Conservation (phyloP, 2,329 filamentous ascomycete genomes). For the Fusarium veterinarium region DNA sequence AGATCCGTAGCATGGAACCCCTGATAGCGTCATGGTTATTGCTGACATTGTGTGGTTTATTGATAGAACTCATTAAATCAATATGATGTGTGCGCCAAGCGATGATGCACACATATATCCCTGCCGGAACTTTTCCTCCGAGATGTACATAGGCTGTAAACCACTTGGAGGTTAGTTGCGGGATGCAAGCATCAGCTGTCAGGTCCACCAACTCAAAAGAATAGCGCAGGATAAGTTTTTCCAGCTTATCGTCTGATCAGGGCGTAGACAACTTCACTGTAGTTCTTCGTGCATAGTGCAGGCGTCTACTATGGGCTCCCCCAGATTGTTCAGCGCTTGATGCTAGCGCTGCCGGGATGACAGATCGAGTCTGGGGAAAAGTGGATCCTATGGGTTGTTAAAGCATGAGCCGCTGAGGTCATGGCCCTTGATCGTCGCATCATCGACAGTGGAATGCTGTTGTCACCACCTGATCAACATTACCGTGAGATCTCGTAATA, state of each 20-base stretch:
- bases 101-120: not conserved
- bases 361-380: not conserved
- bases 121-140: not conserved
- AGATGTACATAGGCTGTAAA: not conserved
- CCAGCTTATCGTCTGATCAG: fast-evolving
- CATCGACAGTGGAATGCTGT: not conserved
- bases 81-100: not conserved
- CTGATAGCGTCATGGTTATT: not conserved
- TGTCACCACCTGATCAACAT: not conserved
- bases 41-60: not conserved
- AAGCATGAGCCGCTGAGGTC: not conserved
- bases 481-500: not conserved
- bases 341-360: not conserved
- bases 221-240: fast-evolving
- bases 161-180: not conserved
- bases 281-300: not conserved
- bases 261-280: fast-evolving
- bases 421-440: not conserved
- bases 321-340: not conserved
- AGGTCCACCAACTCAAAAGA: fast-evolving
- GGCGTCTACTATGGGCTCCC: not conserved
- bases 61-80: not conserved
- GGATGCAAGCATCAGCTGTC: no score
- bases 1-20: not conserved
- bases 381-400: fast-evolving